Evolutionary conservation across 2,329 filamentous ascomycete species (phyloP).

Genomic region (Phaeomoniella chlamydospora): DNA sequence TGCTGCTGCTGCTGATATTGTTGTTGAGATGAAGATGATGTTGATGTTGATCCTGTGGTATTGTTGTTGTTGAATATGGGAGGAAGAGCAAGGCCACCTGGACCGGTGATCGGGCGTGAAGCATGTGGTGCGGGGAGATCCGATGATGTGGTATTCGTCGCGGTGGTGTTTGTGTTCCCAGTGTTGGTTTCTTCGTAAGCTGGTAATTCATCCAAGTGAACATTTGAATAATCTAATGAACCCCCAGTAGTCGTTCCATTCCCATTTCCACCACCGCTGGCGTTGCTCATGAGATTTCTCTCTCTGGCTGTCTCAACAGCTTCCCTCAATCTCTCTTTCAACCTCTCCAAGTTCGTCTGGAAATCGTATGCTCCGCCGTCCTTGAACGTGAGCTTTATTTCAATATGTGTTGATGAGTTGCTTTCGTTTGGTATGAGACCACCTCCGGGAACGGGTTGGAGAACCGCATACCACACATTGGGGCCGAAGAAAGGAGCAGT

Average conservation of each 20-base stretch:
- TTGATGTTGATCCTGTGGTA: constrained; percentile 1
- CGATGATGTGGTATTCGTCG: background rate
- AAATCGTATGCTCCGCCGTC: constrained; percentile 94
- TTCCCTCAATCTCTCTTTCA: constrained; percentile 72
- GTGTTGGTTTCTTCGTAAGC: constrained; percentile 51
- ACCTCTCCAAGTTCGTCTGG: constrained; percentile 63
- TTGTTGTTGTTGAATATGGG: background rate
- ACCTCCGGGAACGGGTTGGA: constrained; percentile 70
- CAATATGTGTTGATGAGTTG: constrained; percentile 44
- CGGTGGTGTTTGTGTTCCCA: constrained; percentile 4
- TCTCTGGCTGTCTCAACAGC: constrained; percentile 62
- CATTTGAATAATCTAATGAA: constrained; percentile 11
- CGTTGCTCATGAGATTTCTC: constrained; percentile 31
- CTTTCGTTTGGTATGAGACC: constrained; percentile 54
- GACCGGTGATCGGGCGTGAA: too few species aligned
- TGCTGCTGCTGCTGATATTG: constrained; percentile 9
- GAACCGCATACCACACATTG: constrained; percentile 72
- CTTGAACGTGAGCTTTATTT: constrained; percentile 78
- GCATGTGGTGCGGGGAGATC: background rate
- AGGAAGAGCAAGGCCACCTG: background rate
- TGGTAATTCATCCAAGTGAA: constrained; percentile 76
- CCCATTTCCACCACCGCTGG: constrained; percentile 17
- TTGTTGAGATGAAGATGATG: background rate
- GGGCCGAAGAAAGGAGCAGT: constrained; percentile 84
- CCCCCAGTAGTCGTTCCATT: constrained; percentile 15